These are phyloP conservation scores for Citrus medica DNA, from an alignment of 345 rosid genomes.

Conservation along the genomic window DNA sequence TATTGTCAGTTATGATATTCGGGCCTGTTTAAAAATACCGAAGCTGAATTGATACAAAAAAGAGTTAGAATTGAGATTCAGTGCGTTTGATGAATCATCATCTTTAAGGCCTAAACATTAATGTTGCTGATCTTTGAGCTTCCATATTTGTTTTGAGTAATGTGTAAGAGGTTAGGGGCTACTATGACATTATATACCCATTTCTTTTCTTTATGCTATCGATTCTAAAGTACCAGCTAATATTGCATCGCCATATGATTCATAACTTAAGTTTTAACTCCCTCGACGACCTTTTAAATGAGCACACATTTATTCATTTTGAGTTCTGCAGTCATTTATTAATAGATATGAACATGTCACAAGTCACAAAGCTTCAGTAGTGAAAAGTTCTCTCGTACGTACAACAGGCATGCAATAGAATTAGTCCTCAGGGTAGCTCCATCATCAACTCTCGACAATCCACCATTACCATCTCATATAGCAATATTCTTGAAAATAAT, in stretches of 20 bases:
- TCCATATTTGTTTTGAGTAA: too few relatives aligned
- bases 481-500: not conserved
- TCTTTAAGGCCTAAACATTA: too few relatives aligned
- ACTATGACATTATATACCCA: too few relatives aligned
- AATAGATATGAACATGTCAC: not conserved
- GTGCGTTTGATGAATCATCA: too few relatives aligned
- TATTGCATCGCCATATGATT: not conserved
- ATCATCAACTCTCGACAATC: conserved; percentile 10
- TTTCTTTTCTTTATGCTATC: too few relatives aligned
- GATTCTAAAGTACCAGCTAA: not conserved
- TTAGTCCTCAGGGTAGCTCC: conserved; percentile 5
- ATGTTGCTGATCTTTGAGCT: too few relatives aligned
- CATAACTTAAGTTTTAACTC: not conserved
- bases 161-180: too few relatives aligned
- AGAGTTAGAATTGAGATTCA: too few relatives aligned
- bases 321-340: conserved; percentile 10
- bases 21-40: too few relatives aligned
- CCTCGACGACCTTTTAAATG: not conserved
- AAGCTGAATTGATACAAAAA: too few relatives aligned
- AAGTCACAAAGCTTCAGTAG: conserved; percentile 9
- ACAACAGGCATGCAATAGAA: conserved; percentile 13
- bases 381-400: conserved; percentile 11
- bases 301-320: conserved; percentile 1
- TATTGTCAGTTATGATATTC: too few relatives aligned
- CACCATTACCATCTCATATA: not conserved